These are phyloP conservation scores for Citrus mangshanensis DNA, from an alignment of 345 rosid species.

Conservation along the genomic window DNA sequence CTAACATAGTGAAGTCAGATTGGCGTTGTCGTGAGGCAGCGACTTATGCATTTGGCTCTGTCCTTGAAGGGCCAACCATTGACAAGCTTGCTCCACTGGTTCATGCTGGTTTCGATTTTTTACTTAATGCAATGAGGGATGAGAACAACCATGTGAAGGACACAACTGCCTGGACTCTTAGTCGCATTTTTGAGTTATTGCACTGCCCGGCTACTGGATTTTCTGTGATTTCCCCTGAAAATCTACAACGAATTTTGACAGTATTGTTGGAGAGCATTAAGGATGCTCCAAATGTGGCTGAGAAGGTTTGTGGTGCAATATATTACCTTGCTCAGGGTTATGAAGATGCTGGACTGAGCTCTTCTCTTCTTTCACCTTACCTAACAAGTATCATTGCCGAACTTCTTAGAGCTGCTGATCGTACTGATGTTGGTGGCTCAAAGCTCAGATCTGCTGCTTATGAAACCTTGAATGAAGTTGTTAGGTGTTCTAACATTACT, in stretches of 20 bases:
- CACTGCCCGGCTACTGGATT: slow-evolving; percentile 69
- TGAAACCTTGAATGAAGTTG: slow-evolving; percentile 90
- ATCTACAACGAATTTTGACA: slow-evolving; percentile 51
- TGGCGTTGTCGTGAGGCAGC: slow-evolving; percentile 96
- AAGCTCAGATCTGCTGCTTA: slow-evolving; percentile 80
- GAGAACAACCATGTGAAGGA: slow-evolving; percentile 90
- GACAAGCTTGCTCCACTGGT: slow-evolving; percentile 81
- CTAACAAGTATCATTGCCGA: slow-evolving; percentile 59
- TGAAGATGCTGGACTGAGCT: slow-evolving; percentile 64
- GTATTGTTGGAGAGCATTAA: slow-evolving; percentile 73
- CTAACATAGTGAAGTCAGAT: slow-evolving; percentile 61
- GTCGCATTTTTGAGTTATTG: slow-evolving; percentile 87
- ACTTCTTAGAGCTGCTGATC: slow-evolving; percentile 71
- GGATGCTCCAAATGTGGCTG: slow-evolving; percentile 84
- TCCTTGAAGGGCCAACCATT: slow-evolving; percentile 82
- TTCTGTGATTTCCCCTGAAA: slow-evolving; percentile 64
- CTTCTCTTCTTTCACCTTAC: slow-evolving; percentile 68
- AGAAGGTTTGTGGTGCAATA: slow-evolving; percentile 91
- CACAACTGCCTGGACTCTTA: slow-evolving; percentile 93
- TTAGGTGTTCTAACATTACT: slow-evolving; percentile 67
- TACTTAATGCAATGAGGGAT: slow-evolving; percentile 76
- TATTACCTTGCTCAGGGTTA: slow-evolving; percentile 94
- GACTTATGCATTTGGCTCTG: slow-evolving; percentile 91
- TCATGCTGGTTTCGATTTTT: slow-evolving; percentile 70
- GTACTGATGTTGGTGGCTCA: slow-evolving; percentile 64